phyloP scores from a whole-genome alignment of 768 basidiomycete genomes.

The Russula virescens region DNA sequence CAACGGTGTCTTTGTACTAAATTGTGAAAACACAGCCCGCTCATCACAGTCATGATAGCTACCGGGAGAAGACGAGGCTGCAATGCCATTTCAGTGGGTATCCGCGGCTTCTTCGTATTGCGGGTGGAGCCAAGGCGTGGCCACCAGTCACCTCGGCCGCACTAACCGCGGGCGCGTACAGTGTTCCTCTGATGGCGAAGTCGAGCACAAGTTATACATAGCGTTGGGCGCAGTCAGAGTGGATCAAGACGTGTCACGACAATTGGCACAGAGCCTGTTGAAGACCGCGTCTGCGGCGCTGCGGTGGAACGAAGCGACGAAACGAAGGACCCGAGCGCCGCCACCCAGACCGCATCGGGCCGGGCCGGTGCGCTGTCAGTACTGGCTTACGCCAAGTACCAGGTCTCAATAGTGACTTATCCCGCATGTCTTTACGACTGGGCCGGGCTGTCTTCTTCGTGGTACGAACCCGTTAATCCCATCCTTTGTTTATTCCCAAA shows the following conservation, averaged over 20 bases:
- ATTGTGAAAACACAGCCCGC: no score
- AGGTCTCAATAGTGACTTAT: conserved; percentile 78
- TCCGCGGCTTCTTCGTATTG: conserved; percentile 95
- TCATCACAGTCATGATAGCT: no score
- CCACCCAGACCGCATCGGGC: no score
- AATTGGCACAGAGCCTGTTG: conserved; percentile 70
- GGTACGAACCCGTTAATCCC: conserved; percentile 90
- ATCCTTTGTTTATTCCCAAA: conserved; percentile 81
- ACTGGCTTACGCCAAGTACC: neutral
- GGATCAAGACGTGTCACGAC: conserved; percentile 73
- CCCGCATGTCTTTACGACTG: conserved; percentile 90
- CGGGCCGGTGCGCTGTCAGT: conserved; percentile 50
- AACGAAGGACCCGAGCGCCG: no score
- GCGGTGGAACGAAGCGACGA: conserved; percentile 34
- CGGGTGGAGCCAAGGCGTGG: conserved; percentile 97
- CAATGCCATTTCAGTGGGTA: conserved; percentile 96
- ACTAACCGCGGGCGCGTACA: conserved; percentile 74
- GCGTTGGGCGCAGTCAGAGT: conserved; percentile 88
- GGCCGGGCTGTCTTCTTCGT: conserved; percentile 88
- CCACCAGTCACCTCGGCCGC: conserved; percentile 75
- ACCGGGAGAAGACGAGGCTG: no score
- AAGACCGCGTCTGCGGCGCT: conserved; percentile 56
- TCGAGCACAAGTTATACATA: conserved; percentile 90
- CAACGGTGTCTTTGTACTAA: no score
- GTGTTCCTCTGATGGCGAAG: conserved; percentile 87